These are phyloP conservation scores for Aspergillus hancockii DNA, from an alignment of 495 filamentous ascomycete genomes.

Conservation along the genomic window DNA sequence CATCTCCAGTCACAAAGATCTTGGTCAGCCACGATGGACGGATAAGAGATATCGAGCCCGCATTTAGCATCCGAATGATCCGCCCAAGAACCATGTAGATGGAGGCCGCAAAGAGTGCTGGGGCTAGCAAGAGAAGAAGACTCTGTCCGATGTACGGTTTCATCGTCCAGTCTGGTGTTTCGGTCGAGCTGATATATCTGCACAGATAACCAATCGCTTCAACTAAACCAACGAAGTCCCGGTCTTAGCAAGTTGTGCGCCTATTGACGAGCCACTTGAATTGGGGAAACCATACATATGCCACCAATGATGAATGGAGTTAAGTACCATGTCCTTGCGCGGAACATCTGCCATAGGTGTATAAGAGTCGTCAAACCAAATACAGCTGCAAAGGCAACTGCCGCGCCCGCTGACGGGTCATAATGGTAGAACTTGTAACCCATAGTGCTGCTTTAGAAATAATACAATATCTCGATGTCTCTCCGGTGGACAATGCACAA, in stretches of 20 bases:
- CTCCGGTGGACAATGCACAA: not conserved
- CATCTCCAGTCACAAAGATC: slow-evolving; percentile 34
- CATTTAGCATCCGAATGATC: slow-evolving; percentile 44
- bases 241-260: too few relatives aligned
- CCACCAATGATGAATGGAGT: slow-evolving; percentile 59
- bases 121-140: slow-evolving; percentile 31
- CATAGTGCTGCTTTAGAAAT: not conserved
- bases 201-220: slow-evolving; percentile 56
- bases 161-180: slow-evolving; percentile 24
- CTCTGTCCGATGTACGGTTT: slow-evolving; percentile 33
- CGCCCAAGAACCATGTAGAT: slow-evolving; percentile 59
- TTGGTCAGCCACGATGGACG: slow-evolving; percentile 23
- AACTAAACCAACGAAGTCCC: slow-evolving; percentile 40
- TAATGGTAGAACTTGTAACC: slow-evolving; percentile 26
- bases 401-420: slow-evolving; percentile 49
- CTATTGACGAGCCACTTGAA: too few relatives aligned
- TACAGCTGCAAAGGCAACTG: slow-evolving; percentile 48
- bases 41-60: slow-evolving; percentile 30
- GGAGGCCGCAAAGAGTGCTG: slow-evolving; percentile 48
- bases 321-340: slow-evolving; percentile 61
- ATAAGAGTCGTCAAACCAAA: slow-evolving; percentile 48
- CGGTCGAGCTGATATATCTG: slow-evolving; percentile 36
- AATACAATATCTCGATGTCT: not conserved
- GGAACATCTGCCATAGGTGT: slow-evolving; percentile 51
- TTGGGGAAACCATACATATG: slow-evolving; percentile 46